Base-by-base conservation (phyloP, 1,284 basidiomycete genomes). In the Cystobasidium sp. region DNA sequence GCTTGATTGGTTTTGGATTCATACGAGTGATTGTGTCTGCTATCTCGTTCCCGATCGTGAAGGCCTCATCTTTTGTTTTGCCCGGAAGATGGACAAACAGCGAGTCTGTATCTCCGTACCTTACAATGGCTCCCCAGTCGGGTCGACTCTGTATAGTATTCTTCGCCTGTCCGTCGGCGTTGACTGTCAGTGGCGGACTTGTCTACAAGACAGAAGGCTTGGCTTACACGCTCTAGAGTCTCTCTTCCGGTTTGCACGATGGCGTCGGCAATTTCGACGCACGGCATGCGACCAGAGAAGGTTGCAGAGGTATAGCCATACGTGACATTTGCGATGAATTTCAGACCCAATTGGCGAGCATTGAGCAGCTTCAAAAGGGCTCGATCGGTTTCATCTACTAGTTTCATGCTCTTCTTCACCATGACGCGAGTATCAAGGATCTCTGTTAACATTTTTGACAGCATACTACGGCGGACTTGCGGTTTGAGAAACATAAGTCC, bases 31-130 rank as follows among this genome's bases (percentile, higher is more conserved):
- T 88, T 0, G 87, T 86, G 67, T 95, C 90, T 3, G 94, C 91
- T 66, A 99, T 98, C 76, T 95, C 92, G 77, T 95, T 85, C 8
- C 96, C 96, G 68, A 98, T 91, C 53, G 87, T 85, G 82, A 98
- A 98, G 0, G 96, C 96, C 80, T 97, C 91, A 20, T 95, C 92
- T 81, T 92, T 94, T 1, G 92, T 93, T 80, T 89, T 90, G 2
- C 94, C 95, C 18, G 88, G 89, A 6, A 99, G 85, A 77, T 93
- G 90, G 82, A 98, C 87, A 82, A 99, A 99, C 41, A 98, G 83
- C 24, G 93, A 96, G 83, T 99, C 96, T 0, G 97, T 99, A 80
- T 99, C 96, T n/a, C 97, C 96, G 80, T 99, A 99, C 6, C 98
- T 93, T 6, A 97, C 92, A 79, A 89, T 87, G 1, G 93, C 95